phyloP scores from a whole-genome alignment of 768 basidiomycete species.

The Pisolithus microcarpus region DNA sequence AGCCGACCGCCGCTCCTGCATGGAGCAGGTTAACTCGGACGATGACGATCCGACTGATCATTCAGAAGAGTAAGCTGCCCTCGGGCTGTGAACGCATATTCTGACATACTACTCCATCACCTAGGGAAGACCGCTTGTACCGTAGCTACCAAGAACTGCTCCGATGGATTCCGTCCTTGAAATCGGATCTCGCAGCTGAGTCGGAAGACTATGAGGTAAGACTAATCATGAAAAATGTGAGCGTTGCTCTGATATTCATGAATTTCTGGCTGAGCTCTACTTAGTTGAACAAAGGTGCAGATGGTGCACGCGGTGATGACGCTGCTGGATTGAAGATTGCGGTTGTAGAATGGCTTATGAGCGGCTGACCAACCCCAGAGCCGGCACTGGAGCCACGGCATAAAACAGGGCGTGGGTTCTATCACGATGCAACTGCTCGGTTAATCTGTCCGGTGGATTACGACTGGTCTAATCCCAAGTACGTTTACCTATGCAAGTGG shows the following conservation, averaged over 20 bases:
- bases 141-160: neutral
- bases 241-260: neutral
- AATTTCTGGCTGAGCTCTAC: neutral
- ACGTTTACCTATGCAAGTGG: too few relatives aligned
- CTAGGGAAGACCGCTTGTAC: slow-evolving; percentile 2
- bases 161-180: neutral
- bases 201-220: neutral
- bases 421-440: too few relatives aligned
- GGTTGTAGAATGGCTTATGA: too few relatives aligned
- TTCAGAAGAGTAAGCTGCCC: slow-evolving; percentile 1
- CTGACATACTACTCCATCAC: neutral
- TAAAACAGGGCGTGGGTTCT: too few relatives aligned
- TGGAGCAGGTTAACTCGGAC: too few relatives aligned
- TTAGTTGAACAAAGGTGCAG: slow-evolving; percentile 1
- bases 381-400: too few relatives aligned
- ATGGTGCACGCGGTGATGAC: slow-evolving; percentile 6
- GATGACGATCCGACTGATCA: neutral
- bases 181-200: neutral
- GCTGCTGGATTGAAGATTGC: slow-evolving; percentile 1
- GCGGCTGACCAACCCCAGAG: too few relatives aligned
- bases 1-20: too few relatives aligned
- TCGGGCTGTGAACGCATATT: too few relatives aligned
- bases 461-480: too few relatives aligned
- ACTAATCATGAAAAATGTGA: neutral
- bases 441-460: too few relatives aligned